A percentile compares a stretch with the other conserved stretches of the same genome.
phyloP scores from a whole-genome alignment of 108 stramenopile species.

The Craspedostauros australis region DNA sequence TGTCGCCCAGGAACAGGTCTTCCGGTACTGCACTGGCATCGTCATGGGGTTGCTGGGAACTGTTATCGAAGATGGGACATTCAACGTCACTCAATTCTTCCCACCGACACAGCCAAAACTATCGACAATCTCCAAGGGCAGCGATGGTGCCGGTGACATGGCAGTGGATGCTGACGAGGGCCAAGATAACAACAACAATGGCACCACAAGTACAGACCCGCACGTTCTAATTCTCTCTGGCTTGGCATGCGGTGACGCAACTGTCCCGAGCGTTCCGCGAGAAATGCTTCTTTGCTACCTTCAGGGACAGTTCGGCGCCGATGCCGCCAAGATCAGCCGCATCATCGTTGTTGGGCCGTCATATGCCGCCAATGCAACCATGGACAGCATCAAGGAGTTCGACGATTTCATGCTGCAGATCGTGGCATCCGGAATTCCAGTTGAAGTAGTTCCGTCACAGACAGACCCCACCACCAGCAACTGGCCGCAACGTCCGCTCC shows the following conservation, averaged over 20 bases:
- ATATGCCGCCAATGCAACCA: slow-evolving; percentile 17
- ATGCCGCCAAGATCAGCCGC: slow-evolving; percentile 49
- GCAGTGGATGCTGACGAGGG: too few species aligned
- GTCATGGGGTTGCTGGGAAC: slow-evolving; percentile 63
- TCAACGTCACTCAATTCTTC: too few species aligned
- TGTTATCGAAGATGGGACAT: slow-evolving; percentile 47
- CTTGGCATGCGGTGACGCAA: slow-evolving; percentile 51
- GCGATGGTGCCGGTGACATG: too few species aligned
- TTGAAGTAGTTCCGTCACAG: slow-evolving; percentile 72
- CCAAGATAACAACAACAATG: too few species aligned
- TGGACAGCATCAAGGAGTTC: slow-evolving; percentile 41
- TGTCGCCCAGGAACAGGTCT: slow-evolving; percentile 1
- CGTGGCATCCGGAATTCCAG: slow-evolving; percentile 49
- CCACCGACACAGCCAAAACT: too few species aligned
- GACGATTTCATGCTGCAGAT: slow-evolving; percentile 51
- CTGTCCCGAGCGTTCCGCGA: slow-evolving; percentile 47
- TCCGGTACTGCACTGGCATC: slow-evolving; percentile 57
- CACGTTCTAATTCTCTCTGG: slow-evolving; percentile 65
- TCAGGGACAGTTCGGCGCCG: slow-evolving; percentile 40
- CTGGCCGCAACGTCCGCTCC: slow-evolving; percentile 82
- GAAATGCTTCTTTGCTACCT: slow-evolving; percentile 75
- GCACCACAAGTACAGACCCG: slow-evolving; percentile 15
- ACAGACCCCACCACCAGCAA: slow-evolving; percentile 83
- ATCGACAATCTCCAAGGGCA: too few species aligned
- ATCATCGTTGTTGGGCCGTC: slow-evolving; percentile 66